phyloP scores from a whole-genome alignment of 1,284 basidiomycete species.

The Pseudozyma hubeiensis region DNA sequence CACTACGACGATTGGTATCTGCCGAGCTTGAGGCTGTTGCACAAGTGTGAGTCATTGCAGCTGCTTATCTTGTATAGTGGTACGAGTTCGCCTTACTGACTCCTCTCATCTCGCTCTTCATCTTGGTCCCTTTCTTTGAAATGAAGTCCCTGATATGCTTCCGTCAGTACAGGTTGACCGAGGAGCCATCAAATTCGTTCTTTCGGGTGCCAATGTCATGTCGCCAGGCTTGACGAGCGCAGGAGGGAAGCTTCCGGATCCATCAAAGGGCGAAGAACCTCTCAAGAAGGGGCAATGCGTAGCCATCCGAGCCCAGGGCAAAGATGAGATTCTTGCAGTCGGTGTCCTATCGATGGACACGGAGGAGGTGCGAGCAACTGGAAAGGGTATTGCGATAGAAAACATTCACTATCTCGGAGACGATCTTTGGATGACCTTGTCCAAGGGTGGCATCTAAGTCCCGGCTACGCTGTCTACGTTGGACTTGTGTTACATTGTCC shows the following conservation, averaged over 20 bases:
- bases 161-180: conserved; percentile 91
- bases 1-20: conserved; percentile 94
- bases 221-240: conserved; percentile 89
- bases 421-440: conserved; percentile 54
- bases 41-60: conserved; percentile 74
- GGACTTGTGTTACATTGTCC: no score
- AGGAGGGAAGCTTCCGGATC: conserved; percentile 86
- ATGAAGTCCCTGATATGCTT: conserved; percentile 74
- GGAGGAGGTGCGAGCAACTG: conserved; percentile 88
- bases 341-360: conserved; percentile 85
- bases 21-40: conserved; percentile 87
- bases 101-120: neutral
- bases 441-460: conserved; percentile 48
- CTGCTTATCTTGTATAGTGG: neutral
- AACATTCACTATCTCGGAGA: conserved; percentile 81
- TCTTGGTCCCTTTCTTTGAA: neutral
- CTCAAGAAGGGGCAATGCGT: conserved; percentile 81
- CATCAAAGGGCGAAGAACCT: conserved; percentile 72
- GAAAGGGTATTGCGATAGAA: conserved; percentile 92
- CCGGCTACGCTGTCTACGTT: neutral
- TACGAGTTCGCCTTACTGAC: neutral
- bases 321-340: conserved; percentile 89
- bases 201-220: conserved; percentile 75
- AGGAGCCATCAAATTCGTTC: conserved; percentile 95
- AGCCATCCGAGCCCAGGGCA: conserved; percentile 93